Evolutionary conservation across 208 protist genomes (phyloP), one percentile per base, ranked within the genome.

Genomic region (Tetramitus jugosus): DNA sequence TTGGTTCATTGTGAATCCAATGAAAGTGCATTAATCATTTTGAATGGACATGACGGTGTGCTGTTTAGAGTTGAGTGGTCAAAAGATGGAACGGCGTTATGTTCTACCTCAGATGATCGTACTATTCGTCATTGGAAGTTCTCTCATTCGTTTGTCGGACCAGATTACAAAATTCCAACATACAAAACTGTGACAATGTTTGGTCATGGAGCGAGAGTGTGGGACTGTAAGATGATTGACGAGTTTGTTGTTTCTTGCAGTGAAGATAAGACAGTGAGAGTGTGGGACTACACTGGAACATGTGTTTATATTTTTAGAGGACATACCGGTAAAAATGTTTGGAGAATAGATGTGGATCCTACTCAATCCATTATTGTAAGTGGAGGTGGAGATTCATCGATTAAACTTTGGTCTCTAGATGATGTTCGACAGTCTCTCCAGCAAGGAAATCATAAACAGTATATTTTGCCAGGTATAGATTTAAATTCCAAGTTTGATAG

Each of bases 281-380:
- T 68, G 13, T 68, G 62, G 62, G 35, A 68, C 29, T 68, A 43
- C 42, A 20, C 39, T 13, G 62, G 62, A 43, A 68, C 39, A 43
- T 68, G 35, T 68, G 14, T 68, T 23, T 29, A 8, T 8, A 68
- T 37, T n/a, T 7, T 68, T 14, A 31, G 42, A 42, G 62, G 62
- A n/a, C 62, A 68, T 43, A 43, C 33, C 42, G 62, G 62, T 37
- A 68, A 29, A 68, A 68, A 68, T 43, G 62, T 68, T 43, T 68
- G 62, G 62, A 68, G 35, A n/a, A 43, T 68, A 37, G 31, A 40
- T 29, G 10, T 68, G 7, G 14, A 68, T 42, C 14, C 37, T 29
- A 43, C 17, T 29, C 13, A 68, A 43, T 3, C 39, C 39, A 6
- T 68, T 3, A 68, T 68, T 20, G 62, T 37, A 3, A 43, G 35